Percentiles rank a stretch among this genome's conserved stretches.
Conservation (phyloP, 2,329 filamentous ascomycete species). For the Calonectria leucothoes region DNA sequence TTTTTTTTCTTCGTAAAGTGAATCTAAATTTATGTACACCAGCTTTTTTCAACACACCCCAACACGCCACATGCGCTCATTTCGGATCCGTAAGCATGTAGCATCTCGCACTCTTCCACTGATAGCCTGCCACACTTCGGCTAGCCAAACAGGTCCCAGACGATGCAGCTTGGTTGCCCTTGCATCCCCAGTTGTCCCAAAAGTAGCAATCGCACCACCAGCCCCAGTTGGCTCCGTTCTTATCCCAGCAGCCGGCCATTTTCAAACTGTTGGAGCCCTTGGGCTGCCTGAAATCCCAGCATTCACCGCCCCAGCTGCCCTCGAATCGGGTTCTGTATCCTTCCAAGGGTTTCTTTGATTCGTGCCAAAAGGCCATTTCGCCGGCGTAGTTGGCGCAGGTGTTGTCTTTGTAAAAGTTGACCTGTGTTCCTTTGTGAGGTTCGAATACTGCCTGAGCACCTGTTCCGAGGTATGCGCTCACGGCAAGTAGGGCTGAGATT, state of each 20-base stretch:
- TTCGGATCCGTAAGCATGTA: not conserved
- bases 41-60: not conserved
- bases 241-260: not conserved
- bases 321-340: not conserved
- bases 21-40: not conserved
- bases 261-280: not conserved
- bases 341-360: not conserved
- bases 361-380: not conserved
- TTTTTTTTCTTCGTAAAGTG: not conserved
- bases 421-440: not conserved
- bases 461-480: not conserved
- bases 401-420: not conserved
- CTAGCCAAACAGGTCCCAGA: not conserved
- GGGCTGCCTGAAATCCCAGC: not conserved
- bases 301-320: not conserved
- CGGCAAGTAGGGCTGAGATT: not conserved
- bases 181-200: slow-evolving; percentile 3
- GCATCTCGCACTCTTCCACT: not conserved
- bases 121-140: not conserved
- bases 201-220: not conserved
- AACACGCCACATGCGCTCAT: not conserved
- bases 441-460: not conserved
- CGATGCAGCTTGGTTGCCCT: not conserved
- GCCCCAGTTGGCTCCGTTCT: not conserved
- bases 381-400: not conserved